Conservation (phyloP, 768 basidiomycete species). For the Psilocybe cubensis region DNA sequence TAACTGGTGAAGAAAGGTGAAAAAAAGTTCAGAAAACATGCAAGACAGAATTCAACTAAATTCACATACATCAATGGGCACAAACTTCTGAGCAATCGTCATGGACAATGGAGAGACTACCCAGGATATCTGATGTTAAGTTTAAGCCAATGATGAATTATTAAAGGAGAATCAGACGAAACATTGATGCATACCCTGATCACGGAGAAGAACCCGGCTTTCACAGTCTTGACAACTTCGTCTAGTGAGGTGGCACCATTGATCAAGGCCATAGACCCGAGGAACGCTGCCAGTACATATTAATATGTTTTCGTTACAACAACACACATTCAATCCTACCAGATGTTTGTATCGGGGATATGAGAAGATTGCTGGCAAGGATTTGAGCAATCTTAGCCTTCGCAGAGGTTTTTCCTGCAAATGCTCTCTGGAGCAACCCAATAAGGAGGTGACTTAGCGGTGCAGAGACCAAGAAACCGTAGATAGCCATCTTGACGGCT, state of each 20-base stretch:
- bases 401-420: conserved; percentile 72
- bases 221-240: conserved; percentile 69
- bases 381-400: conserved; percentile 72
- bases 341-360: conserved; percentile 75
- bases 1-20: conserved; percentile 44
- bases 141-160: neutral
- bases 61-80: conserved; percentile 69
- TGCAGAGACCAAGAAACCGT: conserved; percentile 84
- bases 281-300: conserved; percentile 50
- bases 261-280: conserved; percentile 83
- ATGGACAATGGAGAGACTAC: conserved; percentile 76
- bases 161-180: neutral
- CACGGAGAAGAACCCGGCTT: conserved; percentile 73
- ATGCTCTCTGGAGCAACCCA: conserved; percentile 71
- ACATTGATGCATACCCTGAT: conserved; percentile 54
- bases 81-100: conserved; percentile 76
- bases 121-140: conserved; percentile 68
- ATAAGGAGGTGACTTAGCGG: conserved; percentile 80
- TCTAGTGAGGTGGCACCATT: conserved; percentile 73
- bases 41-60: neutral
- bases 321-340: conserved; percentile 41
- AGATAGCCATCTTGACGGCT: conserved; percentile 83
- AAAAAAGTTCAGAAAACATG: conserved; percentile 4
- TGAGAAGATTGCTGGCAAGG: conserved; percentile 72
- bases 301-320: neutral